A percentile compares a stretch with the other conserved stretches of the same genome.
Conservation (phyloP, 1,284 basidiomycete genomes). For the Malassezia yamatoensis region DNA sequence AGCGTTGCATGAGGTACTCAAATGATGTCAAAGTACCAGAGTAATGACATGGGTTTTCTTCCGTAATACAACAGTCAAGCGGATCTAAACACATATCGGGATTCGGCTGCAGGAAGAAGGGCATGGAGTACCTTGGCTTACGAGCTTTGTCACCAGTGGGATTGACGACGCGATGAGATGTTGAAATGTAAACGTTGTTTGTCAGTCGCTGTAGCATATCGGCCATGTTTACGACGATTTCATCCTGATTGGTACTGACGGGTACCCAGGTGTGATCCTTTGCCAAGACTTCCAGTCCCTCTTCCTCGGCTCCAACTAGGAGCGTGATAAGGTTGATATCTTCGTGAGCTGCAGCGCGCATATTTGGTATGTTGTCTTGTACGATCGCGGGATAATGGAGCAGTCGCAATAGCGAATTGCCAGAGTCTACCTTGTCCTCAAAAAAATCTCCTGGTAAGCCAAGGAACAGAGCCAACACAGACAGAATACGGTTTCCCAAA, state of each 20-base stretch:
- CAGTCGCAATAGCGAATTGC: constrained; percentile 7
- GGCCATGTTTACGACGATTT: constrained; percentile 10
- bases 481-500: constrained; percentile 3
- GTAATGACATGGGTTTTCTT: constrained; percentile 3
- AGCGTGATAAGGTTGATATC: constrained; percentile 14
- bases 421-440: constrained; percentile 1
- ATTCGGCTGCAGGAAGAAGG: constrained; percentile 11
- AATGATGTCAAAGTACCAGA: constrained; percentile 3
- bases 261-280: constrained; percentile 3
- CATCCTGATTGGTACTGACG: constrained; percentile 5
- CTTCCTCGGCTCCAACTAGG: constrained; percentile 7
- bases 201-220: constrained; percentile 13
- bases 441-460: constrained; percentile 3
- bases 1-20: constrained; percentile 7
- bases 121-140: constrained; percentile 4
- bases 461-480: constrained; percentile 4
- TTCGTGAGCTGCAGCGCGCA: constrained; percentile 7
- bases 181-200: constrained; percentile 7
- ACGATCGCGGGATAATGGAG: constrained; percentile 5
- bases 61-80: constrained; percentile 8
- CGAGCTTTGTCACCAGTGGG: background rate
- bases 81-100: constrained; percentile 7
- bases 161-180: constrained; percentile 11
- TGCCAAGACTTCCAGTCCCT: constrained; percentile 9
- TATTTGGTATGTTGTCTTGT: background rate